Conservation (phyloP, 805 yeast species). For the Saturnispora halmiae region DNA sequence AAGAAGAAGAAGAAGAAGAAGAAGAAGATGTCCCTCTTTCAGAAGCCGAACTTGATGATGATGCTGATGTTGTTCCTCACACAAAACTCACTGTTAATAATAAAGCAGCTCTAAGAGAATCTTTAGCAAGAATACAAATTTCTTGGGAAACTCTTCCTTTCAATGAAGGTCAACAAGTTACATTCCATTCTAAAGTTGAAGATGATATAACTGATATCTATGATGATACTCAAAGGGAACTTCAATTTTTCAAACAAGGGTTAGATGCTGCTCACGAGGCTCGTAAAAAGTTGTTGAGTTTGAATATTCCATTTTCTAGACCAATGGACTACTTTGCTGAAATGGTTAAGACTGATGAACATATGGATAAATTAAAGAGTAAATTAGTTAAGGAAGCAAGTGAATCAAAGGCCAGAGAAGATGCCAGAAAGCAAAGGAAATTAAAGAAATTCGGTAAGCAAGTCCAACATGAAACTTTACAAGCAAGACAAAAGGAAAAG, state of each 20-base stretch:
- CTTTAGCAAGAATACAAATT: constrained; percentile 56
- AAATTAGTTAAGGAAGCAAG: constrained; percentile 68
- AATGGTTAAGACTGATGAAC: constrained; percentile 96
- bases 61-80: constrained; percentile 89
- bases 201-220: constrained; percentile 73
- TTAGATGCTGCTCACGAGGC: constrained; percentile 73
- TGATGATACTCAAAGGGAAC: constrained; percentile 92
- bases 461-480: constrained; percentile 88
- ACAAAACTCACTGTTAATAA: constrained; percentile 86
- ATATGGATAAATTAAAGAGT: constrained; percentile 86
- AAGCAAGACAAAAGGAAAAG: constrained; percentile 89
- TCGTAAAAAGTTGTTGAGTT: constrained; percentile 52
- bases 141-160: constrained; percentile 63
- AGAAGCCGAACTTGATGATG: constrained; percentile 87
- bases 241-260: constrained; percentile 92
- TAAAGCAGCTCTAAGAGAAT: constrained; percentile 66
- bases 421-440: constrained; percentile 88
- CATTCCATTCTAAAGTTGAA: constrained; percentile 52
- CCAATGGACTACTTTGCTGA: constrained; percentile 97
- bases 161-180: constrained; percentile 73
- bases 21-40: constrained; percentile 81
- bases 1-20: constrained; percentile 52
- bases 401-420: constrained; percentile 84
- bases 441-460: constrained; percentile 96
- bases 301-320: constrained; percentile 80